Evolutionary conservation across 2,329 filamentous ascomycete species (phyloP), one percentile per base, ranked within the genome.

Genomic region (Alternaria sp.): DNA sequence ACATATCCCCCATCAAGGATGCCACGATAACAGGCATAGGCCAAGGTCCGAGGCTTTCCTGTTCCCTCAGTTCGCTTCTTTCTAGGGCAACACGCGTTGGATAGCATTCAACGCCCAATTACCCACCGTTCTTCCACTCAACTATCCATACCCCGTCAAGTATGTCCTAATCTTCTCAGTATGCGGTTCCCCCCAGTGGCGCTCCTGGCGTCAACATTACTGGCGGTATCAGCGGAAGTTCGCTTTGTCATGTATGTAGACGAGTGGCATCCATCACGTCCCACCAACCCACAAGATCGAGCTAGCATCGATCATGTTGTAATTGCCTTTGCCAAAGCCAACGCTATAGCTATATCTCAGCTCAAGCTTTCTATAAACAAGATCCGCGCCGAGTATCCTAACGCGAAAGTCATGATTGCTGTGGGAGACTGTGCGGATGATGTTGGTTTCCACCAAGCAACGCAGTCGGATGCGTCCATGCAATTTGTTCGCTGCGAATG

Each of bases 391-490:
- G 78, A 85, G 21, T 89, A 87, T 54, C 72, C 82, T 0, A 80
- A 80, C 26, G 87, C 88, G 21, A 88, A 89, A 65, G 76, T 92
- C 23, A 83, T 89, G 79, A 82, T 92, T 36, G 89, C 90, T 21
- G 86, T 93, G 62, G 90, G 90, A 10, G 90, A 90, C 51, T 93
- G 90, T 90, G 89, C 89, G 0, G 88, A 91, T 59, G 87, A 84
- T 0, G 72, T 75, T 6, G 89, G 88, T 0, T 92, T 91, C 68
- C 82, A 84, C 0, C 73, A 58, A 2, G 88, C 84, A 0, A 85
- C 87, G 1, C 81, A 79, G 50, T 81, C 82, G 3, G 80, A 83
- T 1, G 66, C 75, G 8, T 83, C 81, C 1, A 84, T 88, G 34
- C 14, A 37, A 81, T 59, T 78, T 77, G 7, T 93, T 89, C 77